These are phyloP conservation scores for Kalmusia sp. DNA, from an alignment of 2,329 filamentous ascomycete genomes.

Conservation along the genomic window DNA sequence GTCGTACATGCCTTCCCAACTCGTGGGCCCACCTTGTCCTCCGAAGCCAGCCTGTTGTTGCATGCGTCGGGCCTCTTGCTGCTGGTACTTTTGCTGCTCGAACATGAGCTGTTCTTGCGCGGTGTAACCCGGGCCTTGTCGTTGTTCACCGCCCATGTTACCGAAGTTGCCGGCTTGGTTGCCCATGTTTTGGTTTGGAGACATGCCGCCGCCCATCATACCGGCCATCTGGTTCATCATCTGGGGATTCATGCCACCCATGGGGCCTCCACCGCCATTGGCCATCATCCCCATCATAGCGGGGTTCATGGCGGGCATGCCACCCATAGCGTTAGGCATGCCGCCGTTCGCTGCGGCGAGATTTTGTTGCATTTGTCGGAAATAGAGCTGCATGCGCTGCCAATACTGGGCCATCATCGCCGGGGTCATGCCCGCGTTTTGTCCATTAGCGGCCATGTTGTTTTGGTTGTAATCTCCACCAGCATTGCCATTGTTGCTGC, in stretches of 20 bases:
- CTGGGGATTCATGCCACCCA: constrained; percentile 63
- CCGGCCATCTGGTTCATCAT: constrained; percentile 53
- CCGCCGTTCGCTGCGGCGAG: constrained; percentile 65
- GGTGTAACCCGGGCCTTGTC: constrained; percentile 62
- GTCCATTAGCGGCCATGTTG: constrained; percentile 49
- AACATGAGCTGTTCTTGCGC: constrained; percentile 77
- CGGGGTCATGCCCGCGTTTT: constrained; percentile 76
- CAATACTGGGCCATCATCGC: constrained; percentile 99
- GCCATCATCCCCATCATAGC: constrained; percentile 32
- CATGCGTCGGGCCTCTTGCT: constrained; percentile 67
- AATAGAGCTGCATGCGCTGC: constrained; percentile 98
- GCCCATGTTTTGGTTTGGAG: constrained; percentile 55
- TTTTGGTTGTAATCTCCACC: constrained; percentile 55
- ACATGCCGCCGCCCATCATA: constrained; percentile 49
- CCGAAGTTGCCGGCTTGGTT: constrained; percentile 65
- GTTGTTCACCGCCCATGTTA: constrained; percentile 31
- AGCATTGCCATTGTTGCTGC: constrained; percentile 48
- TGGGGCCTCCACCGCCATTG: constrained; percentile 5
- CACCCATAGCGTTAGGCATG: constrained; percentile 50
- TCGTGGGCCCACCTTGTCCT: constrained; percentile 72
- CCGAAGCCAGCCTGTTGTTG: constrained; percentile 53
- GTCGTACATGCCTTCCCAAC: constrained; percentile 98
- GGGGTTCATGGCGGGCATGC: constrained; percentile 58
- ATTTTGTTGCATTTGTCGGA: constrained; percentile 92
- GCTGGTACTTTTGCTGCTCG: constrained; percentile 80